Base-by-base conservation (phyloP, 495 filamentous ascomycete genomes). In the Penicillium macrosclerotiorum region DNA sequence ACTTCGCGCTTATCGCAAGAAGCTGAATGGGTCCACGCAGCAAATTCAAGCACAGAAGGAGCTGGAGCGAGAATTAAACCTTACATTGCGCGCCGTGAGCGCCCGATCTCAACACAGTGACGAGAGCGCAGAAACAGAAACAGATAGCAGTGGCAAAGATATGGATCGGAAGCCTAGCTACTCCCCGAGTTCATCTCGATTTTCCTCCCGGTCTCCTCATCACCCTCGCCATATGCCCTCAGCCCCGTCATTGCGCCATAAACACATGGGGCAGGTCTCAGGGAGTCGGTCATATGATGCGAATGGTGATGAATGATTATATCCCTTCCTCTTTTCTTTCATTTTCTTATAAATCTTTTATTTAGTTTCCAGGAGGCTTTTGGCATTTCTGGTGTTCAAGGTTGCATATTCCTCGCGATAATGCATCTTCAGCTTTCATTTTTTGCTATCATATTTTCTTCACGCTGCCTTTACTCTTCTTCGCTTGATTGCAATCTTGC, bases 1-100 rank as follows among this genome's bases (percentile, higher is more conserved):
- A 4, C 74, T 98, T 5, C 81, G 85, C 37, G 79, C 83, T 2
- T 96, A 94, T 57, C 79, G 93, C 12, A 92, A 90, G 67, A 89
- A 88, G 57, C 76, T 96, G 6, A 66, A 79, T 17, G 81, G 80
- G 9, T 79, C 78, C 9, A 67, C 77, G 2, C 80, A 90, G 29
- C 76, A 77, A 22, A 68, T 81, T 9, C 84, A 89, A 39, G 64
- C 80, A 2, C 66, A 86, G 14, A 79, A 81, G 29, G 87, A 94
- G 56, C 72, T 95, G 5, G 88, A 93, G 47, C 78, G 83, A 27
- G 92, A 95, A 62, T 68, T 98, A 35, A 76, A 81, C 2, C 75
- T 90, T 18, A 94, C 90, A 0, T 77, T 82, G 1, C 75, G 84
- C 5, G 84, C 82, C 5, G 63, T 96, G 5, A 79, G 79, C 17